Percentiles rank a stretch among this genome's conserved stretches.
phyloP scores from a whole-genome alignment of 164 flowering plant genomes.

The Umbilicus rupestris region DNA sequence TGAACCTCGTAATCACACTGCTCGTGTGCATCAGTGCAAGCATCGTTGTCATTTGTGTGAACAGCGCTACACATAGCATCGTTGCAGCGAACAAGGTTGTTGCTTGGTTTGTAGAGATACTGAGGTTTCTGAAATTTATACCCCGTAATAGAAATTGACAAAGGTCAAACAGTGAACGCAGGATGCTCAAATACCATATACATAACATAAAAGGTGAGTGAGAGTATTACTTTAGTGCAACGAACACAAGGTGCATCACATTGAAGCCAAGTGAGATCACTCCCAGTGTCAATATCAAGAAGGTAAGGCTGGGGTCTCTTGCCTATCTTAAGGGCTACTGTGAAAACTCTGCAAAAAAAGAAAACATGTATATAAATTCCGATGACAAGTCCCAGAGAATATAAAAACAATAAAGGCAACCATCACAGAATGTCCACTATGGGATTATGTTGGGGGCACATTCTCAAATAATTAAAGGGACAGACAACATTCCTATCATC shows the following conservation, averaged over 20 bases:
- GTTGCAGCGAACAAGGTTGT: conserved; percentile 25
- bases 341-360: conserved; percentile 36
- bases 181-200: too few species aligned
- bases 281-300: conserved; percentile 62
- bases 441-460: not conserved
- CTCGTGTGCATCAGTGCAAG: conserved; percentile 26
- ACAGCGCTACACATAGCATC: conserved; percentile 35
- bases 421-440: not conserved
- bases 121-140: conserved; percentile 29
- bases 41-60: conserved; percentile 11
- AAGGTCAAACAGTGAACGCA: not conserved
- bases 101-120: conserved; percentile 37
- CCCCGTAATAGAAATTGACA: not conserved
- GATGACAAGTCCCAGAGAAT: not conserved
- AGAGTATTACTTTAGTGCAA: conserved; percentile 34
- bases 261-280: conserved; percentile 69
- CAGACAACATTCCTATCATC: too few species aligned
- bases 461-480: too few species aligned
- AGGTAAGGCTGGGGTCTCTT: conserved; percentile 33
- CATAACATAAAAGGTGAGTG: not conserved
- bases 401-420: not conserved
- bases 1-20: conserved; percentile 58
- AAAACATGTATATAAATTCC: not conserved
- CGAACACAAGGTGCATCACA: conserved; percentile 63
- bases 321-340: conserved; percentile 34